phyloP scores from a whole-genome alignment of 495 filamentous ascomycete species.

The Penicillium cataractarum region DNA sequence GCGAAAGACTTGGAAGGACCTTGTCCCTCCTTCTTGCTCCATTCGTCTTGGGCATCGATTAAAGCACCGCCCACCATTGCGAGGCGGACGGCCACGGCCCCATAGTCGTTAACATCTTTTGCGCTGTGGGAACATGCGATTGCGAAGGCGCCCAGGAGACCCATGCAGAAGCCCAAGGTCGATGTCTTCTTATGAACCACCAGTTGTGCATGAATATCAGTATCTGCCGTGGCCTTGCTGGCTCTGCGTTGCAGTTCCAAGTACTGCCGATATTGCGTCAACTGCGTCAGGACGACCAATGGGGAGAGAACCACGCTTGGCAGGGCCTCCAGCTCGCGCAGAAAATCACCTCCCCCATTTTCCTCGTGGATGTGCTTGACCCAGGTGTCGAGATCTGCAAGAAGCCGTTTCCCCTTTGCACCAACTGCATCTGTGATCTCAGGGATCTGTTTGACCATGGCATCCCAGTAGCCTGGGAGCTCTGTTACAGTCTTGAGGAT shows the following conservation, averaged over 20 bases:
- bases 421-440: constrained; percentile 11
- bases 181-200: constrained; percentile 14
- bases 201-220: constrained; percentile 4
- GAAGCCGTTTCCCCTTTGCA: background rate
- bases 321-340: background rate
- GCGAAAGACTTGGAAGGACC: constrained; percentile 27
- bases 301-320: constrained; percentile 12
- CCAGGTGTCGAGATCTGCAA: background rate
- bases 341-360: background rate
- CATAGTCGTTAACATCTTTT: constrained; percentile 38
- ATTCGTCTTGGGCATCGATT: constrained; percentile 48
- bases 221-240: background rate
- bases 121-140: constrained; percentile 31
- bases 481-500: constrained; percentile 30
- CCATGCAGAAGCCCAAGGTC: constrained; percentile 51
- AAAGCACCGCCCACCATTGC: constrained; percentile 39
- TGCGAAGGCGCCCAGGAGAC: constrained; percentile 44
- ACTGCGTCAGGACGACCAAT: constrained; percentile 35
- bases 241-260: constrained; percentile 12
- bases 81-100: constrained; percentile 43
- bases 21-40: constrained; percentile 18
- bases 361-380: background rate
- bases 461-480: constrained; percentile 28
- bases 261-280: constrained; percentile 30
- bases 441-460: constrained; percentile 29